Evolutionary conservation across 2,329 filamentous ascomycete species (phyloP), one percentile per base, ranked within the genome.

Genomic region (Bimuria novae-zelandiae): DNA sequence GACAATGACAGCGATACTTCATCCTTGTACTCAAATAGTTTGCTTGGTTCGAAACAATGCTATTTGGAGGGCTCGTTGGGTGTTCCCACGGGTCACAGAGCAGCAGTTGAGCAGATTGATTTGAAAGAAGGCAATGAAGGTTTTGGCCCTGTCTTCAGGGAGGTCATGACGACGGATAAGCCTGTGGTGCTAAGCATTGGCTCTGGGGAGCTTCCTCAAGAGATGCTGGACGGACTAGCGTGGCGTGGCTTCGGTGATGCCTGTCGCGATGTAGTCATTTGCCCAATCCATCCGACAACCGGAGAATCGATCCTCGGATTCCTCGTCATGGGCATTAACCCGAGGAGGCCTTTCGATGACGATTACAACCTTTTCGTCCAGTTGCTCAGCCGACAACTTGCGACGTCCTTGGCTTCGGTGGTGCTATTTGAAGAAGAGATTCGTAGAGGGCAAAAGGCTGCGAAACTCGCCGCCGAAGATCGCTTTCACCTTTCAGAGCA

Each of bases 401-500:
- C 87, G 7, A 93, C 89, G 0, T 91, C 89, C 0, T 81, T 93
- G 70, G 89, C 89, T 1, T 92, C 89, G 0, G 89, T 92, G 0
- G 88, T 92, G 0, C 74, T 94, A 1, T 92, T 92, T 52, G 89
- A 93, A 68, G 89, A 93, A 60, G 90, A 94, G 68, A 92, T 93
- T 58, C 83, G 83, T 53, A 82, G 89, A 55, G 88, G 89, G 0
- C 86, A 91, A 70, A 82, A 80, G 61, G 89, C 89, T 1, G 90
- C 89, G 17, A 85, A 84, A 50, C 78, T 92, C 29, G 90, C 90
- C 8, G 89, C 89, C 2, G 76, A 89, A 55, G 89, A 94, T 70
- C 85, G 88, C 1, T 88, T 90, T 60, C 87, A 91, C 64, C 80
- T 94, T 3, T 90, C 88, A 0, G 83, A 90, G 68, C 88, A 93